Conservation (phyloP, 768 basidiomycete genomes). For the Leucocoprinus sp. region DNA sequence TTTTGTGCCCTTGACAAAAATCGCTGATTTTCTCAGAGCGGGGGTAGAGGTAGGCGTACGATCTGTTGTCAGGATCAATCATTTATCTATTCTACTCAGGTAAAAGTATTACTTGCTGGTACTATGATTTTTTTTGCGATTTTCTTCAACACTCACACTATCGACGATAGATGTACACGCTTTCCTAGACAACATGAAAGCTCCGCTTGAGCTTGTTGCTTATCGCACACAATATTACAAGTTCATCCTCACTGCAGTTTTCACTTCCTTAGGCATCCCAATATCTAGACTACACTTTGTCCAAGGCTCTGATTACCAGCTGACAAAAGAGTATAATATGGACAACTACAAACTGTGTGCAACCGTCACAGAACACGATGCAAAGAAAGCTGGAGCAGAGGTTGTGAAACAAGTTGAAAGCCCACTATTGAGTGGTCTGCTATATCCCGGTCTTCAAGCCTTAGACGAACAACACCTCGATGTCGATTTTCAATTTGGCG, state of each 20-base stretch:
- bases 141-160: neutral
- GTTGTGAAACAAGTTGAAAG: slow-evolving; percentile 97
- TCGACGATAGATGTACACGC: slow-evolving; percentile 76
- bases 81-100: slow-evolving; percentile 27
- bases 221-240: slow-evolving; percentile 90
- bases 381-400: slow-evolving; percentile 97
- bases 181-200: slow-evolving; percentile 96
- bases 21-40: slow-evolving; percentile 90
- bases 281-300: slow-evolving; percentile 78
- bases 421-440: slow-evolving; percentile 80
- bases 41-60: slow-evolving; percentile 65
- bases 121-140: neutral
- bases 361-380: slow-evolving; percentile 92
- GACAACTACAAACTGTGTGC: slow-evolving; percentile 91
- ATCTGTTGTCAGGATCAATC: slow-evolving; percentile 9
- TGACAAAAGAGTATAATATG: slow-evolving; percentile 84
- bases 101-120: slow-evolving; percentile 80
- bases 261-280: slow-evolving; percentile 86
- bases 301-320: slow-evolving; percentile 88
- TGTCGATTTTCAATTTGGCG: slow-evolving; percentile 97
- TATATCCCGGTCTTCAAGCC: slow-evolving; percentile 96
- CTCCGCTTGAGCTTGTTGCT: slow-evolving; percentile 83
- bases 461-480: slow-evolving; percentile 96
- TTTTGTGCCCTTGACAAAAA: slow-evolving; percentile 91
- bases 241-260: slow-evolving; percentile 70